phyloP scores from a whole-genome alignment of 1,284 basidiomycete genomes.

The Stereum hirsutum region DNA sequence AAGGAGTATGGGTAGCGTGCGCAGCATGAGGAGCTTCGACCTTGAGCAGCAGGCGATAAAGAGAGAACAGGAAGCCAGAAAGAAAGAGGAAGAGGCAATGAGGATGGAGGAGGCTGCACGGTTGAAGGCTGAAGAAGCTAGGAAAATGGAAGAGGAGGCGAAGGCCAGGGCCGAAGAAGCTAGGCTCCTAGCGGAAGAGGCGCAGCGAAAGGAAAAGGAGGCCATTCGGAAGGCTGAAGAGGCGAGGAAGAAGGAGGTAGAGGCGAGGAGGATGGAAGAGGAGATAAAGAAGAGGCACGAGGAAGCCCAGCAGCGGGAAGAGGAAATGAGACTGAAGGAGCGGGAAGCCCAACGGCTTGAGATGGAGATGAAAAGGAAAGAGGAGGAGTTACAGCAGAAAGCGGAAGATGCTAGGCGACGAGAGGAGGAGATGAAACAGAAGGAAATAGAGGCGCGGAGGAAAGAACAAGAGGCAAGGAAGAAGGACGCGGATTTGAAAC shows the following conservation, averaged over 20 bases:
- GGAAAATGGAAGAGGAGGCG: slow-evolving; percentile 9
- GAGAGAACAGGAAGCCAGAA: slow-evolving; percentile 8
- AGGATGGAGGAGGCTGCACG: slow-evolving; percentile 7
- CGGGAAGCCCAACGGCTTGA: slow-evolving; percentile 7
- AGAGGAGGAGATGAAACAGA: slow-evolving; percentile 1
- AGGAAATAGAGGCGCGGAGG: slow-evolving; percentile 1
- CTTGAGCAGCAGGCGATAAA: slow-evolving; percentile 6
- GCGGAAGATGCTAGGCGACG: background rate
- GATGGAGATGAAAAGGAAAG: slow-evolving; percentile 5
- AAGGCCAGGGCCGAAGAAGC: slow-evolving; percentile 6
- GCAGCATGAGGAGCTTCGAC: slow-evolving; percentile 10
- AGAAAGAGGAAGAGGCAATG: slow-evolving; percentile 12
- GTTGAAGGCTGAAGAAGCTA: slow-evolving; percentile 9
- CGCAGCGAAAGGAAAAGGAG: background rate
- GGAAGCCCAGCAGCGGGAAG: slow-evolving; percentile 1
- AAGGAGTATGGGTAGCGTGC: slow-evolving; percentile 9
- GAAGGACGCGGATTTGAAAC: slow-evolving; percentile 4
- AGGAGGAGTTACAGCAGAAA: slow-evolving; percentile 2
- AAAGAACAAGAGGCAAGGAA: slow-evolving; percentile 1
- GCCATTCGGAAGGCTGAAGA: slow-evolving; percentile 1
- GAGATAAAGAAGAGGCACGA: slow-evolving; percentile 6
- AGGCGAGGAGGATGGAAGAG: slow-evolving; percentile 3
- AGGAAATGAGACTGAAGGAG: slow-evolving; percentile 6
- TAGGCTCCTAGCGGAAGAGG: slow-evolving; percentile 3
- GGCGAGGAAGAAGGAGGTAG: slow-evolving; percentile 2